Base-by-base conservation (phyloP, 1,284 basidiomycete genomes). In the Heliocybe sulcata region DNA sequence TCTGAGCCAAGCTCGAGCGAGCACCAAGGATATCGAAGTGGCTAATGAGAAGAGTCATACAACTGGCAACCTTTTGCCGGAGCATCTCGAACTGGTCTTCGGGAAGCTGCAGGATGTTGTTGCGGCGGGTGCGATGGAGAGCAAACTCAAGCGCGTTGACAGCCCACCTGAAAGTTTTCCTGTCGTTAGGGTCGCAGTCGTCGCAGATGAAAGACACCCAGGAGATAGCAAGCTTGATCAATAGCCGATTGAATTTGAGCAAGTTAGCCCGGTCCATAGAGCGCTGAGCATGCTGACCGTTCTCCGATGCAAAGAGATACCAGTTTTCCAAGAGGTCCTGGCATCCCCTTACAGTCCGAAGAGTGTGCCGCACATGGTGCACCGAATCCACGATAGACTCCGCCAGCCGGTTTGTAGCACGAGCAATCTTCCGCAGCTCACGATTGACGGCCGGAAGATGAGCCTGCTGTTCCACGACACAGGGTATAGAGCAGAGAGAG, bases 181-280 rank as follows among this genome's bases (percentile, higher is more conserved):
- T 85, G 68, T 99, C 96, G 47, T 93, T 91, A 1, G 94, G 93
- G 63, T 98, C 92, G 72, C 97, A 99, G 64, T 96, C 93, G 67
- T 98, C 95, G 70, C 94, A 98, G 59, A 99, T 97, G 74, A 99
- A 99, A 25, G 92, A 87, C 25, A 99, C 92, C 97, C 97, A 99
- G 20, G 91, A 89, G 62, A 98, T 97, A 1, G 94, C 92, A 45
- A 97, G 80, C 58, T 85, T 85, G 69, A 95, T 90, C 35, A 98
- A 76, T 6, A 89, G 76, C 19, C 87, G 82, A 64, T 91, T 90
- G 73, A 96, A 95, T 57, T 88, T 85, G 56, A 81, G 74, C 60
- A 89, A 73, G 1, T 83, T 79, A 0, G 80, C 66, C 19, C 81
- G 79, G 63, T 95, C 92, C 86, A 96, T 92, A 67, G 91, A 86